A percentile compares a stretch with the other conserved stretches of the same genome.
Evolutionary conservation across 805 yeast species (phyloP).

Genomic region (Wickerhamiella dianesei): DNA sequence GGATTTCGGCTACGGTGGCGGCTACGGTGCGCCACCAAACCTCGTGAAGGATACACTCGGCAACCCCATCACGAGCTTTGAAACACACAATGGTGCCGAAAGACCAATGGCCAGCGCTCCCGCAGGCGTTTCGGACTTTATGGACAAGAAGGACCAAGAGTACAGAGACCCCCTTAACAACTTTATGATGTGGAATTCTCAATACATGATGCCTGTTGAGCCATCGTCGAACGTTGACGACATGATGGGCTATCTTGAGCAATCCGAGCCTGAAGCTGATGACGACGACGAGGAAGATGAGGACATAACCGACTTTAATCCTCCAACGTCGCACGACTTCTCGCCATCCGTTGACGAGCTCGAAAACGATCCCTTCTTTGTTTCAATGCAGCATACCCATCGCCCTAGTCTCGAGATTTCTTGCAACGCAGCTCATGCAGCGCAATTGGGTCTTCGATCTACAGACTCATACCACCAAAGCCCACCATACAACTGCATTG

Average conservation of each 20-base stretch:
- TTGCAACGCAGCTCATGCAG: not conserved
- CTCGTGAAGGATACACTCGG: not conserved
- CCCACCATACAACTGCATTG: not conserved
- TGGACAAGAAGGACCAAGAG: not conserved
- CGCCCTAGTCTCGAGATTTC: not conserved
- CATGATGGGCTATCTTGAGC: conserved; percentile 3
- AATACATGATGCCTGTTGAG: not conserved
- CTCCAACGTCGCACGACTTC: not conserved
- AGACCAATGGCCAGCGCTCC: not conserved
- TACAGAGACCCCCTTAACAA: not conserved
- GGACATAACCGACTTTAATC: conserved; percentile 10
- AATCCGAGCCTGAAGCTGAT: conserved; percentile 16
- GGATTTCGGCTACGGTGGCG: not conserved
- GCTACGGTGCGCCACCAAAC: not conserved
- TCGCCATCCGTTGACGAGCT: not conserved
- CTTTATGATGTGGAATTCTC: not conserved
- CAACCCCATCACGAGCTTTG: not conserved
- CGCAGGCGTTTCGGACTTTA: not conserved
- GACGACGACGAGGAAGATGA: conserved; percentile 18
- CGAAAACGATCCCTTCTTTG: not conserved
- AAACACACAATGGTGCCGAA: not conserved
- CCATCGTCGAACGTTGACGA: not conserved
- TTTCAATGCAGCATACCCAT: not conserved
- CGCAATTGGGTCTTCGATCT: not conserved
- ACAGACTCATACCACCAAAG: not conserved